Evolutionary conservation across 305 asterid genomes (phyloP), one percentile per base, ranked within the genome.

Genomic region (Fraxinus xanthoxyloides): DNA sequence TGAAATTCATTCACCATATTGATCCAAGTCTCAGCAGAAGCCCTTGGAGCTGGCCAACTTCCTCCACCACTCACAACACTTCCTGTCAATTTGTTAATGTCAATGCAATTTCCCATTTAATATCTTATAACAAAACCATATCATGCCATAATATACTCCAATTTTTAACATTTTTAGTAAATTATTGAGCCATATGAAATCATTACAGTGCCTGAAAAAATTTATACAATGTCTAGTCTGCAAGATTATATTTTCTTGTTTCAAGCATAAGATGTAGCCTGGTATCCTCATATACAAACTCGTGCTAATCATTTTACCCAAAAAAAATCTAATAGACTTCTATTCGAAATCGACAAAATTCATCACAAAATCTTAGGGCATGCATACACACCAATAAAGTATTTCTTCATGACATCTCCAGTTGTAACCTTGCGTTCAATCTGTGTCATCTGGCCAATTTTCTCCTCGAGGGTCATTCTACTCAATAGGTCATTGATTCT

Each of bases 401-500:
- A 86, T 24, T 89, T 87, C 43, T 81, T 89, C 76, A 89, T 85
- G 23, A 89, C 79, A 2, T 84, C 85, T 2, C 84, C 70, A 24
- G 90, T 70, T 13, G 91, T 88, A 35, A 86, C 84, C 7, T 72
- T 72, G 34, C 81, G 82, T 9, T 89, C 92, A 82, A 89, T 83
- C 78, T 87, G 91, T 1, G 88, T 83, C 92, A 89, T 87, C 80
- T 89, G 92, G 1, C 92, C 92, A 35, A 89, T 84, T 82, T 89
- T 89, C 43, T 89, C 89, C 63, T 83, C 89, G 72, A 89, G 84
- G 3, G 82, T 88, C 91, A 88, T 88, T 83, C 89, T 85, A 7
- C 31, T 48, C 83, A 85, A 74, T 85, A 88, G 81, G 56, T 88
- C 91, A 15, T 72, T 85, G 67, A 88, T 85, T 79, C 91, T 78